phyloP scores from a whole-genome alignment of 2,329 filamentous ascomycete genomes.

The Metarhizium brunneum region DNA sequence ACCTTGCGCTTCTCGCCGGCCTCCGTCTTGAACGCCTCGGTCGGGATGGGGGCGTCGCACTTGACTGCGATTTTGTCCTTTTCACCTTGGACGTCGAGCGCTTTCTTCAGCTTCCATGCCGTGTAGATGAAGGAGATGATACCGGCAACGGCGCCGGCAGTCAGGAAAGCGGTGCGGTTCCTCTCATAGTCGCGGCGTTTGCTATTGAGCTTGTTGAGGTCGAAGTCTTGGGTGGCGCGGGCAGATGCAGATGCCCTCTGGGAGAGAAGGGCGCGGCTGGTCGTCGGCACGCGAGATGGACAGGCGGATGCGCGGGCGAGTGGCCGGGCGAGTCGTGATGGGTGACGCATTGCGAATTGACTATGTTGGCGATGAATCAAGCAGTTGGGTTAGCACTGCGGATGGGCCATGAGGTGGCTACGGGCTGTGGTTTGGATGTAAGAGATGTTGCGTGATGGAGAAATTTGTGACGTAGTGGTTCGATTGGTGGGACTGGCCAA shows the following conservation, averaged over 20 bases:
- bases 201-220: conserved; percentile 38
- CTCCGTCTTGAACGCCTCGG: conserved; percentile 38
- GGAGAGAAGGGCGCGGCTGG: conserved; percentile 20
- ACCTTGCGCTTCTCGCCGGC: conserved; percentile 44
- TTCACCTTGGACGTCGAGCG: conserved; percentile 22
- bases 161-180: conserved; percentile 41
- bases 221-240: conserved; percentile 37
- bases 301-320: conserved; percentile 4
- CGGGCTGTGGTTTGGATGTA: not conserved
- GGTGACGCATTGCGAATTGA: conserved; percentile 4
- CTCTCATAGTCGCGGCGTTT: conserved; percentile 40
- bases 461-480: not conserved
- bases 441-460: not conserved
- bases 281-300: conserved; percentile 6
- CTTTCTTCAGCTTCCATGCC: conserved; percentile 39
- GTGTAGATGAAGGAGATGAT: conserved; percentile 42
- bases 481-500: not conserved
- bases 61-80: conserved; percentile 33
- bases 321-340: conserved; percentile 1
- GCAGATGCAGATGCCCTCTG: conserved; percentile 13
- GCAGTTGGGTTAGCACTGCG: not conserved
- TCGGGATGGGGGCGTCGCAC: conserved; percentile 28
- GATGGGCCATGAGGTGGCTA: not conserved
- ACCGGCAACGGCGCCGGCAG: conserved; percentile 40
- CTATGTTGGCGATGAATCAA: not conserved